Conservation (phyloP, 106 monocot genomes). For the Dendrobium catenatum region DNA sequence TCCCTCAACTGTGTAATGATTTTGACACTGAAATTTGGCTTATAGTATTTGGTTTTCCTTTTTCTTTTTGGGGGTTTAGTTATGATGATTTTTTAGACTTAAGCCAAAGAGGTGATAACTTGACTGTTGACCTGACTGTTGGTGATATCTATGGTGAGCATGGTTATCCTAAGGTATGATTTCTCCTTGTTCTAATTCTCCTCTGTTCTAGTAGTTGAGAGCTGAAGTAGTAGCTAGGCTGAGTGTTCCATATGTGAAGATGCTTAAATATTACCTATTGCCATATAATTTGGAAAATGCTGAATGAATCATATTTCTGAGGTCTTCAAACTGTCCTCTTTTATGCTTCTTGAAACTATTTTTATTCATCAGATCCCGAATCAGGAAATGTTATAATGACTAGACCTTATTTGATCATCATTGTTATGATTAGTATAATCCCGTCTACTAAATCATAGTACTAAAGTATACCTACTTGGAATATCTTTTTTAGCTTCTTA, state of each 20-base stretch:
- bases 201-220: too few relatives aligned
- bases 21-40: slow-evolving; percentile 2
- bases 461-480: too few relatives aligned
- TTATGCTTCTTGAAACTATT: not conserved
- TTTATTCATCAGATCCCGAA: not conserved
- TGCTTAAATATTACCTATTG: not conserved
- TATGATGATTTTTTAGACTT: slow-evolving; percentile 70
- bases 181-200: not conserved
- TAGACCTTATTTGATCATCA: not conserved
- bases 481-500: too few relatives aligned
- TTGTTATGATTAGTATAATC: not conserved
- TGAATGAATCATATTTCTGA: not conserved
- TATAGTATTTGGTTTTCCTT: slow-evolving; percentile 4
- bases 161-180: slow-evolving; percentile 58
- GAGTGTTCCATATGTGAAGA: not conserved
- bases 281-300: not conserved
- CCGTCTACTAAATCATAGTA: not conserved
- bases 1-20: not conserved
- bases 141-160: slow-evolving; percentile 67
- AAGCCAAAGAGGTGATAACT: slow-evolving; percentile 66
- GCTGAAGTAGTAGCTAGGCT: not conserved
- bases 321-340: not conserved
- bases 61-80: slow-evolving; percentile 18
- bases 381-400: not conserved
- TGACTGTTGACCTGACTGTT: slow-evolving; percentile 63